Conservation (phyloP, 495 filamentous ascomycete species). For the Xylaria venustula region DNA sequence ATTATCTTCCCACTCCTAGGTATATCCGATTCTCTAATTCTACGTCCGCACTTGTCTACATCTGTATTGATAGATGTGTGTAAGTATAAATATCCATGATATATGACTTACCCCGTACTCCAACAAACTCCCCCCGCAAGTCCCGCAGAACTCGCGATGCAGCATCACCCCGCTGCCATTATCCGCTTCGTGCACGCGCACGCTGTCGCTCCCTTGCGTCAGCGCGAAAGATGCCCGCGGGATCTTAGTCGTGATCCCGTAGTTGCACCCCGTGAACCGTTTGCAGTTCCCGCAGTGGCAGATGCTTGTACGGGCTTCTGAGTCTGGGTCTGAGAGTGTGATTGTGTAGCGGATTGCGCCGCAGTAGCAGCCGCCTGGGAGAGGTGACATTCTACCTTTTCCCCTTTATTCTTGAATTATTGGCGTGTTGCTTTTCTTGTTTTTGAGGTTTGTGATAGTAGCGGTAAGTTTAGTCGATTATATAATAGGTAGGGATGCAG, state of each 20-base stretch:
- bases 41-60: not conserved
- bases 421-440: too few relatives aligned
- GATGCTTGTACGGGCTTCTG: conserved; percentile 62
- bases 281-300: conserved; percentile 65
- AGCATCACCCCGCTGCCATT: conserved; percentile 55
- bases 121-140: conserved; percentile 60
- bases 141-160: conserved; percentile 63
- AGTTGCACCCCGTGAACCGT: conserved; percentile 64
- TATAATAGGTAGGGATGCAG: too few relatives aligned
- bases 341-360: conserved; percentile 38
- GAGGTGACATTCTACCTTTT: conserved; percentile 16
- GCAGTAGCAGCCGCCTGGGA: conserved; percentile 44
- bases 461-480: too few relatives aligned
- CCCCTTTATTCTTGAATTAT: not conserved
- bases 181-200: conserved; percentile 54
- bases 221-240: conserved; percentile 44
- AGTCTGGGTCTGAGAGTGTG: conserved; percentile 32
- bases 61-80: too few relatives aligned
- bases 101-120: conserved; percentile 63
- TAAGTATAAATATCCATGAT: too few relatives aligned
- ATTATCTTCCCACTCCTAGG: too few relatives aligned
- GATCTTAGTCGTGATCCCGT: conserved; percentile 64
- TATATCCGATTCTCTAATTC: not conserved
- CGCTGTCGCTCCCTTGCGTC: conserved; percentile 26
- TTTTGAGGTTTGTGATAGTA: too few relatives aligned